Evolutionary conservation across 495 filamentous ascomycete genomes (phyloP), one percentile per base, ranked within the genome.

Genomic region (Opeltia flavorubescens): DNA sequence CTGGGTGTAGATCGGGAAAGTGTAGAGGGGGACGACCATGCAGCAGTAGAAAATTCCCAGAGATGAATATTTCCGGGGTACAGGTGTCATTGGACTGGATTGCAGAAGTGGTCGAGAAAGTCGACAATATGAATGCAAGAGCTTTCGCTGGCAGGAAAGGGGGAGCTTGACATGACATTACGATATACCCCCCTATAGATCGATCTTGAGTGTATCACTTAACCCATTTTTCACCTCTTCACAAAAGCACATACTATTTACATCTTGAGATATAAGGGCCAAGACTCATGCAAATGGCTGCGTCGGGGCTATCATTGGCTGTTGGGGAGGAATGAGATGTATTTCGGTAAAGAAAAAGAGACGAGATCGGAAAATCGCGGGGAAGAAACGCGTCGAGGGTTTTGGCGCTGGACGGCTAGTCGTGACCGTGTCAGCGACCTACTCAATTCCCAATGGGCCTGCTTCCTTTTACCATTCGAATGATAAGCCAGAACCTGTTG

Each of bases 371-470:
- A 21, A 39, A 39, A 27, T 27, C n/a, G 40, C n/a, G 40, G 2
- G 40, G 40, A 43, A 27, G 26, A 24, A 27, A 27, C 26, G 40
- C 40, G 40, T 23, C 40, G 4, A 12, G 15, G 29, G 29, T 31
- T 31, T 31, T 31, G 6, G n/a, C n/a, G n/a, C n/a, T n/a, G n/a
- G 29, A 13, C 29, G 29, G 6, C 13, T 31, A 6, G 13, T 31
- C 29, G 20, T 53, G 50, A 53, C 50, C 50, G 50, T 52, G 50
- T 52, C 27, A 17, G 50, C 29, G 50, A 53, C 50, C 50, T 49
- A 5, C 23, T 49, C 28, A 15, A 41, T 42, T 44, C 23, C 21
- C 5, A 44, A n/a, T n/a, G n/a, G n/a, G n/a, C n/a, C n/a, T n/a
- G 20, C 12, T 12, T 17, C 7, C 12, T 17, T 36, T 15, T 17